Base-by-base conservation (phyloP, 768 basidiomycete species). In the Leccinum arenicola region DNA sequence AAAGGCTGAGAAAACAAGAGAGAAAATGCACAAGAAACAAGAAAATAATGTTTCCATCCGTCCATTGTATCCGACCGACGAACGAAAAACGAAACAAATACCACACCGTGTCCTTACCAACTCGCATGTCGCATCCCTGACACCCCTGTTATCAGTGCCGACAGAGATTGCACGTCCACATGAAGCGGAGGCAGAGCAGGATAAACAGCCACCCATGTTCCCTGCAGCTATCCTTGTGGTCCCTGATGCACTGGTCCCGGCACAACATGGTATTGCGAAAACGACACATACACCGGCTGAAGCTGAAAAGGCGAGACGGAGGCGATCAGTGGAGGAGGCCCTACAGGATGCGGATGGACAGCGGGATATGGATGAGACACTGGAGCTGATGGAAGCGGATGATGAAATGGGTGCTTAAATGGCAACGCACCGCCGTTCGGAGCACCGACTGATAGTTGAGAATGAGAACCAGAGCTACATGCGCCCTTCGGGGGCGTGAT, bases 221-320 rank as follows among this genome's bases (percentile, higher is more conserved):
- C 15, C 17, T 38, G 36, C 1, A 38, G 36, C 36, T 36, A 17
- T 8, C 15, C 36, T 38, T 15, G 38, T 17, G 17, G 38, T 15
- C 38, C 38, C 38, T 17, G 8, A 38, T 8, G 15, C 6, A 0
- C 12, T 11, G 33, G 66, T 47, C 54, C 57, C 3, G 65, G 61
- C 9, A 59, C 48, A 17, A 67, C 15, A 25, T 50, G 60, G 50
- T 68, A 69, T 31, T 51, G 64, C 43, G 64, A 17, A 57, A 63
- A 70, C 0, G 69, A 61, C 15, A 70, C 50, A 23, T 64, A 69
- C 54, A 68, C 29, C 52, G 62, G 52, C 19, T 53, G 68, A 38
- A 38, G 38, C 12, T 61, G 57, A 58, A 61, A 70, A 7, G 64
- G 31, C 14, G 64, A 10, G 19, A 68, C 54, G 6, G 66, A 8